phyloP scores from a whole-genome alignment of 345 rosid species.

The Citrus cavaleriei region DNA sequence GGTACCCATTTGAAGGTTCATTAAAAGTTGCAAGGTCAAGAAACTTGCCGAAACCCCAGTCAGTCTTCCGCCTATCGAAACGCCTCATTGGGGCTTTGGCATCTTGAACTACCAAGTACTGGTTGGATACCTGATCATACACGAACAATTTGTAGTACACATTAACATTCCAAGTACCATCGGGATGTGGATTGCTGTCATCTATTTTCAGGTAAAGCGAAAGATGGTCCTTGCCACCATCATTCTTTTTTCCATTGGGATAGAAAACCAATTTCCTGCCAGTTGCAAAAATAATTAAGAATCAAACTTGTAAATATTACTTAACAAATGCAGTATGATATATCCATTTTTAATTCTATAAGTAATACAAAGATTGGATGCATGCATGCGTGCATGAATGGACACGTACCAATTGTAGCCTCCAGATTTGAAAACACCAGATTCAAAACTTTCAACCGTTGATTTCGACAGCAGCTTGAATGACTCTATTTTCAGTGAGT shows the following conservation, averaged over 20 bases:
- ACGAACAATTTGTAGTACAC: constrained; percentile 9
- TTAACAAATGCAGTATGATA: too few species aligned
- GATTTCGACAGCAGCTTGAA: too few species aligned
- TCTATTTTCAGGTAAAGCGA: constrained; percentile 18
- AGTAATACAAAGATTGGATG: too few species aligned
- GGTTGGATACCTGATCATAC: background rate
- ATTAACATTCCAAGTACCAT: constrained; percentile 11
- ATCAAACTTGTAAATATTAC: too few species aligned
- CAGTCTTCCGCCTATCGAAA: background rate
- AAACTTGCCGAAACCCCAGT: constrained; percentile 10
- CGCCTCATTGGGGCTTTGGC: background rate
- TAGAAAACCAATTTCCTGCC: background rate
- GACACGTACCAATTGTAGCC: too few species aligned
- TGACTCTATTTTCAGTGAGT: too few species aligned
- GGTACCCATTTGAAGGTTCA: constrained; percentile 4
- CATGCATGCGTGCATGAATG: too few species aligned
- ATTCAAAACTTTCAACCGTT: too few species aligned
- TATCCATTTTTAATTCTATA: too few species aligned
- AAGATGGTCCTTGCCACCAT: background rate
- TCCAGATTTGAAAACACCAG: too few species aligned
- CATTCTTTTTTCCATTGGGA: constrained; percentile 16
- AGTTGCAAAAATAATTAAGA: too few species aligned
- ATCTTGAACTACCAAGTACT: constrained; percentile 6
- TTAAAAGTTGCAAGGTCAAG: background rate
- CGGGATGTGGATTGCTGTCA: background rate